Evolutionary conservation across 2,329 filamentous ascomycete species (phyloP), one percentile per base, ranked within the genome.

Genomic region (Exophiala sideris): DNA sequence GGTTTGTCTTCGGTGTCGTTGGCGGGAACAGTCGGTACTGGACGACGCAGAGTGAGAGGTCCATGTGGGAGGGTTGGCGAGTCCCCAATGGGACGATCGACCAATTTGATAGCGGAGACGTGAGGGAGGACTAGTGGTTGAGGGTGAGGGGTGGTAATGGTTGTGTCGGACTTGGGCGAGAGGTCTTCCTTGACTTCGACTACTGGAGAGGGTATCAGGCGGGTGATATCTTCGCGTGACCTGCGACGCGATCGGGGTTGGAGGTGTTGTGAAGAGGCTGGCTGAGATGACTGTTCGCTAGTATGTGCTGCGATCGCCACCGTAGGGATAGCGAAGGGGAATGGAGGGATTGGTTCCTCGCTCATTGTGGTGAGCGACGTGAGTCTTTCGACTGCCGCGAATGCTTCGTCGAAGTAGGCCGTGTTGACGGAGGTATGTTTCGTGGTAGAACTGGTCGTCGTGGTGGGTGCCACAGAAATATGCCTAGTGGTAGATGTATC

Each of bases 331-430:
- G 45, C 21, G 29, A 50, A 45, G 9, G 14, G 45, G 29, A 44
- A 32, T 5, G 48, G 48, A 8, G 49, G 53, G 8, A 51, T 18
- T 35, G 36, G 46, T 10, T 54, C 47, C 14, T 33, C 29, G 8
- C 16, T n/a, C 12, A 48, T 20, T n/a, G 39, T 20, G 4, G 34
- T 40, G n/a, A 54, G 57, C 29, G 54, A 54, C 2, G 57, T 60
- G 34, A 60, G 51, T 41, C 54, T 50, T 44, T 64, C 62, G 9
- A 64, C 60, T 5, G 54, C 59, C n/a, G 62, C 62, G 36, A 64
- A 62, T 4, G 62, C 57, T 47, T 64, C 62, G 14, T 64, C 62
- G 21, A 64, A 62, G 36, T 58, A 58, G 33, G 55, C 59, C 8
- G 59, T 56, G 20, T 57, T 61, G 41, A 61, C 56, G 3, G 58